Base-by-base conservation (phyloP, 768 basidiomycete species). In the Leccinum aurantiacum region DNA sequence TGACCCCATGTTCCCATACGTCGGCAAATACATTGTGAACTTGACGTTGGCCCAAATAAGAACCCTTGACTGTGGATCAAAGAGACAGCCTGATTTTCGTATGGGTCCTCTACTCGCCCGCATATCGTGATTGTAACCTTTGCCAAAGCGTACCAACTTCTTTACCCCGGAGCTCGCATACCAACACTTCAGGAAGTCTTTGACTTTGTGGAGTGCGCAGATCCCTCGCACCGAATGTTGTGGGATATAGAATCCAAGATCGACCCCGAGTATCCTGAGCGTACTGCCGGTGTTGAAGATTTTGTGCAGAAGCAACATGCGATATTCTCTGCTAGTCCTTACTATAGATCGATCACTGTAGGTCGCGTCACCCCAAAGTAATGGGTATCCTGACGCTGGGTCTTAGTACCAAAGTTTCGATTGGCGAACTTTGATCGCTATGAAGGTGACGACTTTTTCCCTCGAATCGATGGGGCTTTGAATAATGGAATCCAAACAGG, bases 201-300 rank as follows among this genome's bases (percentile, higher is more conserved):
- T 64, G 81, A 84, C 48, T 92, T 93, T 67, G 89, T 84, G 8
- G 79, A 80, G 46, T 93, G 91, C 62, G 87, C 82, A 7, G 91
- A 91, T 68, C 81, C 85, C 1, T 72, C 81, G 41, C 84, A 85
- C 56, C 74, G 77, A 54, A 79, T 91, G 37, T 72, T 77, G 38
- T 90, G 86, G 82, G 92, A 92, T 69, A 87, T 93, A 62, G 91
- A 93, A 75, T 89, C 88, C 15, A 91, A 90, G 70, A 81, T 89
- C 58, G 80, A 89, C 61, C 75, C 89, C 4, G 76, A 71, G n/a
- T 65, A 76, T 54, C 78, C 82, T 6, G 78, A 82, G 62, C 75
- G 77, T 41, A 89, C 89, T 17, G 75, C 73, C 15, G 69, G 76
- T 17, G 84, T 85, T 17, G 75, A 82, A 17, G 83, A 83, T 55